These are phyloP conservation scores for Ogataea pignaliae DNA, from an alignment of 805 yeast species.

Conservation along the genomic window DNA sequence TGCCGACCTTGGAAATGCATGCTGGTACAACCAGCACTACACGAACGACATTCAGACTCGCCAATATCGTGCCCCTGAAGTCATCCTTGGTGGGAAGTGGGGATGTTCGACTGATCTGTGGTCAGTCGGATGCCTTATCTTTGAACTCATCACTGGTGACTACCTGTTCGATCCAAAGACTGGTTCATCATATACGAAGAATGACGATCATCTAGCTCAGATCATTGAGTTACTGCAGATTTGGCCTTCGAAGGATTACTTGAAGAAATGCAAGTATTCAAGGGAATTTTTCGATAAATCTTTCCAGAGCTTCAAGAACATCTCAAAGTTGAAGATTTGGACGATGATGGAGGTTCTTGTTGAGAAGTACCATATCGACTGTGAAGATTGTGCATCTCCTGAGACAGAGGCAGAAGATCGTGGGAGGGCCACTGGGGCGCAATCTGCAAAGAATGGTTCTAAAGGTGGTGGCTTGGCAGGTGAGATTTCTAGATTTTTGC, in stretches of 20 bases:
- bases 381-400: conserved; percentile 4
- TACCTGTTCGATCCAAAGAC: conserved; percentile 57
- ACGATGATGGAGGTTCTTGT: conserved; percentile 42
- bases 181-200: conserved; percentile 42
- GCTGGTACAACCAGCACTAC: conserved; percentile 59
- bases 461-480: conserved; percentile 30
- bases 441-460: background rate
- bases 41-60: conserved; percentile 68
- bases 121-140: conserved; percentile 56
- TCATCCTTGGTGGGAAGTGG: conserved; percentile 54
- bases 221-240: conserved; percentile 46
- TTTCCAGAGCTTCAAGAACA: conserved; percentile 34
- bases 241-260: conserved; percentile 35
- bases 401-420: background rate
- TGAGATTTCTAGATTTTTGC: conserved; percentile 43
- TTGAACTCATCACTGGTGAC: conserved; percentile 59
- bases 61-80: conserved; percentile 64
- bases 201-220: conserved; percentile 63
- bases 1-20: conserved; percentile 70
- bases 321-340: conserved; percentile 48
- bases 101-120: conserved; percentile 61
- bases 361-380: conserved; percentile 44
- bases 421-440: background rate
- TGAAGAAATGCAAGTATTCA: conserved; percentile 36
- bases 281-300: conserved; percentile 37